phyloP scores from a whole-genome alignment of 345 rosid species.

The Dimocarpus longan region DNA sequence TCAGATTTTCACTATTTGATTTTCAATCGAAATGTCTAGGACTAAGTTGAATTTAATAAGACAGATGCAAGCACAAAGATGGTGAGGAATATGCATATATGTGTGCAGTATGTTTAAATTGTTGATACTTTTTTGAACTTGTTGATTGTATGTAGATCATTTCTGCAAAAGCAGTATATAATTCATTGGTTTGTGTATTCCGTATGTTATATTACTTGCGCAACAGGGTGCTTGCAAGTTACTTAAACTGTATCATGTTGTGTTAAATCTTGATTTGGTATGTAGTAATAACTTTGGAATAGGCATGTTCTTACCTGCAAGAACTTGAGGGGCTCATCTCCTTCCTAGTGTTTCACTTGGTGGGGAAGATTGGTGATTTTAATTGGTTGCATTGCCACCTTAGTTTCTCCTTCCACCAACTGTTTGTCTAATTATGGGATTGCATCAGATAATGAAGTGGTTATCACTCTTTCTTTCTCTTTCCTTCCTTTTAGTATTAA shows the following conservation, averaged over 20 bases:
- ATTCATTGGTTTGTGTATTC: not conserved
- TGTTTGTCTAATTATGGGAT: not conserved
- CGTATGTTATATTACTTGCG: not conserved
- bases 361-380: not conserved
- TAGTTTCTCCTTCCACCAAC: not conserved
- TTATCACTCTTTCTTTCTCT: not conserved
- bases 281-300: not conserved
- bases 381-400: not conserved
- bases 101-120: not conserved
- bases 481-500: not conserved
- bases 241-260: not conserved
- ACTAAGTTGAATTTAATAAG: not conserved
- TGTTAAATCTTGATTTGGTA: constrained; percentile 3
- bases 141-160: not conserved
- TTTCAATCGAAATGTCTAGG: not conserved
- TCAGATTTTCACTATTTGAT: not conserved
- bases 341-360: not conserved
- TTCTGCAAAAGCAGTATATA: not conserved
- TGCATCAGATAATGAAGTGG: not conserved
- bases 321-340: not conserved
- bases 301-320: not conserved
- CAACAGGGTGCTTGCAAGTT: not conserved
- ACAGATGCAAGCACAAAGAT: not conserved
- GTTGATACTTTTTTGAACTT: not conserved
- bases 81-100: not conserved